These are phyloP conservation scores for Stagonosporopsis chrysanthemi DNA, from an alignment of 2,329 filamentous ascomycete species.

Conservation along the genomic window DNA sequence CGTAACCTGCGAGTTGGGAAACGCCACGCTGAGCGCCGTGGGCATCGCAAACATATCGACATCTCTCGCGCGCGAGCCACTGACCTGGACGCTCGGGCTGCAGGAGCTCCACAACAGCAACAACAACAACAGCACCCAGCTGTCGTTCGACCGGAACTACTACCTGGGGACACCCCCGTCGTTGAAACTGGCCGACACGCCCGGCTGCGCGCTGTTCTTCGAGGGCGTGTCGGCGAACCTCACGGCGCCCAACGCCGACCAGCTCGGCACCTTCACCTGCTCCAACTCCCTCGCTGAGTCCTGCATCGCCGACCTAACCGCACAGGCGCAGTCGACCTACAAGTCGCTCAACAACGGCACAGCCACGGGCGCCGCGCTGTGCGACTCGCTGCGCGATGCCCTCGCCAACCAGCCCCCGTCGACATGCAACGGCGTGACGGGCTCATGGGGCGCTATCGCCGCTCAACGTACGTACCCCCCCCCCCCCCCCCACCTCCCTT, in stretches of 20 bases:
- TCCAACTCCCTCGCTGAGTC: background rate
- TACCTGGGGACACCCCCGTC: constrained; percentile 14
- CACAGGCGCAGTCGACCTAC: constrained; percentile 4
- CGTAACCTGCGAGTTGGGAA: constrained; percentile 5
- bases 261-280: constrained; percentile 3
- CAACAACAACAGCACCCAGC: background rate
- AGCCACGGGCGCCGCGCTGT: background rate
- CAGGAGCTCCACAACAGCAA: constrained; percentile 2
- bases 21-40: constrained; percentile 8
- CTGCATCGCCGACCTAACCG: constrained; percentile 9
- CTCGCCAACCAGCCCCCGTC: constrained; percentile 2
- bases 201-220: constrained; percentile 16
- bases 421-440: constrained; percentile 2
- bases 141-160: constrained; percentile 12
- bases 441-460: constrained; percentile 5
- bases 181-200: background rate
- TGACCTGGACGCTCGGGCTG: constrained; percentile 17
- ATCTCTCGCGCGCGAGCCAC: constrained; percentile 1
- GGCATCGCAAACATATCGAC: constrained; percentile 13
- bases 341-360: background rate
- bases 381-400: constrained; percentile 5
- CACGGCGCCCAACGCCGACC: background rate
- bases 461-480: constrained; percentile 6
- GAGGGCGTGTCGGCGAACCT: constrained; percentile 7
- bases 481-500: background rate